Base-by-base conservation (phyloP, 2,329 filamentous ascomycete species). In the Cytospora schulzeri region DNA sequence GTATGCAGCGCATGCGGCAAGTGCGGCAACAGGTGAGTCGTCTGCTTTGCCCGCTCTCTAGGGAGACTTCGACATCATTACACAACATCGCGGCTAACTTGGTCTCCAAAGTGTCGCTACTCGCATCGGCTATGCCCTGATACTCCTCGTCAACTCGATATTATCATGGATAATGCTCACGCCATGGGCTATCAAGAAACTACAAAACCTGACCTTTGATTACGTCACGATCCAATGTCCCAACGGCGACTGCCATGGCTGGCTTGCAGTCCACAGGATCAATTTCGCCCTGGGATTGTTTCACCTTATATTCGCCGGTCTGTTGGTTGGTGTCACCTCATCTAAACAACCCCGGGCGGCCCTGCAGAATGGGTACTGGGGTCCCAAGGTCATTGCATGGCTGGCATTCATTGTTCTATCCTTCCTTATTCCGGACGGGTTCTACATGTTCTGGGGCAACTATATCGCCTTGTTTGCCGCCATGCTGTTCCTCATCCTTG, bases 91-190 rank as follows among this genome's bases (percentile, higher is more conserved):
- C 65, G 66, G 73, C 53, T 71, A 69, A 59, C 48, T 50, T 22
- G 17, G 31, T 11, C 38, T 52, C 28, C 17, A 38, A 70, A 96
- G 93, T 79, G 93, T 98, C 80, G 93, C 93, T 63, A 99, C 95
- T 70, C 92, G 95, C 81, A 96, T 98, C 80, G 94, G 91, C 73
- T 97, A 97, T 76, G 93, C 95, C 69, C 87, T 98, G 73, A 90
- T 99, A 68, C 66, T 99, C 62, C 88, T 99, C 70, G 80, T 98
- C 78, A 99, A 99, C 84, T 97, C 94, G 65, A 97, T 98, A 69
- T 77, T 98, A 59, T 94, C 95, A 41, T 99, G 95, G 95, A 92
- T 99, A 71, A 97, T 98, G 92, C 92, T 99, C 80, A 99, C 95
- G 26, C 92, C 93, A 60, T 99, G 95, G 95, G 95, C 95, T 38